Percentiles rank a stretch among this genome's conserved stretches.
These are phyloP conservation scores for Eucalyptus polybractea DNA, from an alignment of 345 rosid genomes.

Conservation along the genomic window DNA sequence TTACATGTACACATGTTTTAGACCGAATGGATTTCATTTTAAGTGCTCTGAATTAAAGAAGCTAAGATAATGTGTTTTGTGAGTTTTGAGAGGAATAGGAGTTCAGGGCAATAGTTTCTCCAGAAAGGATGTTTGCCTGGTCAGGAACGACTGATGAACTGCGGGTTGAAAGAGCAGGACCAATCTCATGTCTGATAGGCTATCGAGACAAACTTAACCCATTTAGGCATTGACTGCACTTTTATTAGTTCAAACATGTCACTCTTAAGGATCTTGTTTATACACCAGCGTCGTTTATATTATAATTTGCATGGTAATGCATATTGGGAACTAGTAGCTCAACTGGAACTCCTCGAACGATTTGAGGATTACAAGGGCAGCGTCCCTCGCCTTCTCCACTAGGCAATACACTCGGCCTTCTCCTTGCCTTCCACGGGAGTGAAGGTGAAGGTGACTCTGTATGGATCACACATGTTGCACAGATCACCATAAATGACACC, in stretches of 20 bases:
- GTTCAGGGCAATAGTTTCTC: not conserved
- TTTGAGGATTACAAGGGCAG: conserved; percentile 23
- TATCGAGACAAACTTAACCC: not conserved
- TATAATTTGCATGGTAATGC: not conserved
- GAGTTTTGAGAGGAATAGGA: not conserved
- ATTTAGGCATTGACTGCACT: not conserved
- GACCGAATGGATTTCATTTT: not conserved
- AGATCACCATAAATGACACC: conserved; percentile 18
- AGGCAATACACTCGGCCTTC: conserved; percentile 11
- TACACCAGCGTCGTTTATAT: not conserved
- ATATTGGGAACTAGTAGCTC: not conserved
- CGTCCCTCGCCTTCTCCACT: conserved; percentile 25
- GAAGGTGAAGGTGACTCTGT: conserved; percentile 26
- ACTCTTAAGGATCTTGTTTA: not conserved
- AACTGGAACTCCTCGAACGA: conserved; percentile 10
- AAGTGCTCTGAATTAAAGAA: not conserved
- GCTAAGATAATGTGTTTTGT: not conserved
- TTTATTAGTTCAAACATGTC: not conserved
- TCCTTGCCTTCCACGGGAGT: conserved; percentile 7
- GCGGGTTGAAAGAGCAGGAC: not conserved
- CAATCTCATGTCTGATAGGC: not conserved
- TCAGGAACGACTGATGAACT: not conserved
- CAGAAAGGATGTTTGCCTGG: not conserved
- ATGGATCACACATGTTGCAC: conserved; percentile 16
- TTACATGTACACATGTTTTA: not conserved